Evolutionary conservation across 2,329 filamentous ascomycete species (phyloP), one percentile per base, ranked within the genome.

Genomic region (Didymellaceae sp.): DNA sequence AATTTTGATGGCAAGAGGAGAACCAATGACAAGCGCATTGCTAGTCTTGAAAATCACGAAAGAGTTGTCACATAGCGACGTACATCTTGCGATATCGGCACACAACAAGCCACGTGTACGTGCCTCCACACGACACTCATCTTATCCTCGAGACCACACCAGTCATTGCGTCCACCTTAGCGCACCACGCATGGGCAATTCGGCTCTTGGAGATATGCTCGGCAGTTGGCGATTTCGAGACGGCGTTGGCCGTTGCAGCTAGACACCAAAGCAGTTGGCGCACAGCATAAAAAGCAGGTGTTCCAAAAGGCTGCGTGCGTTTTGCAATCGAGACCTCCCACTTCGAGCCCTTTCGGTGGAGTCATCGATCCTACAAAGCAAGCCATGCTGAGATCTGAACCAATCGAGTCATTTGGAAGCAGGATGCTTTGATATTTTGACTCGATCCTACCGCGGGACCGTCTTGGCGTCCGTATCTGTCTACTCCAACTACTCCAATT

Each of bases 401-500:
- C 11, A 13, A 9, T 28, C 26, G 26, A 28, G 26, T 28, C 26
- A 28, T 7, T 13, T 13, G 10, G n/a, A 13, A 28, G 11, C 10
- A 28, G n/a, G 11, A 13, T 28, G 26, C 26, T 13, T 28, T 9
- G 26, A 28, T 13, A 13, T 9, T 13, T 28, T 13, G 26, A 28
- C 5, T 28, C 26, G 10, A 9, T 28, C 26, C 26, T 5, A 5
- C 5, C n/a, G 26, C 10, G 10, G 10, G n/a, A 8, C 5, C n/a
- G 24, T 18, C 25, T 25, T 7, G 14, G 24, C 25, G 13, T 22
- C 39, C 20, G 14, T 22, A 9, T 20, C 22, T 22, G 22, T 20
- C 8, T 18, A 31, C 37, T 43, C 25, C 38, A 49, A 49, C 10
- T 37, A 20, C 45, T 24, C 21, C 38, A 31, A 37, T 14, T 28